Base-by-base conservation (phyloP, 108 stramenopile genomes). In the Cyclotella distinguenda region DNA sequence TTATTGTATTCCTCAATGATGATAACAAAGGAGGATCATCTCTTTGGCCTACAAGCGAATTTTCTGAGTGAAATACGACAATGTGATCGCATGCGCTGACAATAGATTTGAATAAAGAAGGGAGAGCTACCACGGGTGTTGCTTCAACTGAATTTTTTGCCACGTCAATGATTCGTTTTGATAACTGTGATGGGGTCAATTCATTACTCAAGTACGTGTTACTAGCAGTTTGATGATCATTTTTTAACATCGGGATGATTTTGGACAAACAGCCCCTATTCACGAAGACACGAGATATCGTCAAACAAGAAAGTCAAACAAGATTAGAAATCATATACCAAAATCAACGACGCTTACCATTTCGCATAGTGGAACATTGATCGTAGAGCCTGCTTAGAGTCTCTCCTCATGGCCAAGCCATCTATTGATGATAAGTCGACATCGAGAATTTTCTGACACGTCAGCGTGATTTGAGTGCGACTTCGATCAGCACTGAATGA, bases 321-420 rank as follows among this genome's bases (percentile, higher is more conserved):
- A n/a, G 44, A 40, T 40, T 39, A 15, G 0, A 44, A 4, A 16
- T 27, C 23, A 60, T 4, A 35, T 18, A 62, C 26, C 25, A 30
- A 52, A 42, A 6, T 9, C 78, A 42, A 44, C 43, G 25, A 21
- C 62, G 75, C 71, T 56, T 49, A 64, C 87, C 88, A 90, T 64
- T 84, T 85, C 0, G 84, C 58, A 64, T 77, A 86, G 21, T 83
- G 82, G 44, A 84, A 70, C 15, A 90, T 74, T 6, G 88, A 85
- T 39, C 84, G 66, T 2, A 70, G 74, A 11, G 83, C 74, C 26
- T 86, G 79, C 52, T 77, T 66, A 16, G 70, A 73, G 4, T 58
- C 70, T 54, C 67, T 84, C 35, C 70, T 66, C 33, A 25, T 39
- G 26, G 27, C 27, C 36, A 63, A 34, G 26, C 28, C 57, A 32